Evolutionary conservation across 2,329 filamentous ascomycete genomes (phyloP).

Genomic region (Venturia carpophila): DNA sequence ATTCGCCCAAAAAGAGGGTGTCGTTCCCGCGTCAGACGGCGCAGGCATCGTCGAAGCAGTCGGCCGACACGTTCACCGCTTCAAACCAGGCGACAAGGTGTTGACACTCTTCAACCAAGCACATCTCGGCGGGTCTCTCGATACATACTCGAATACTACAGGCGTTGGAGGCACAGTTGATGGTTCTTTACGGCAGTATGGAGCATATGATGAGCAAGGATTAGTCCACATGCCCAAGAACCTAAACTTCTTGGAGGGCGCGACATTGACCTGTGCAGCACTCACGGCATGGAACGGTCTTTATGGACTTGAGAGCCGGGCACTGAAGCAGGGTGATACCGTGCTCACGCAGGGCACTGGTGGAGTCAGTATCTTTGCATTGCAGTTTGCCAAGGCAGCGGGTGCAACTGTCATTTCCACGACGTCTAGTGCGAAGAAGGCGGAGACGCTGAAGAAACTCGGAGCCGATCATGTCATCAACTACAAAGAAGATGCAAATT

Average conservation of each 20-base stretch:
- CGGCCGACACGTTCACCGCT: slow-evolving; percentile 48
- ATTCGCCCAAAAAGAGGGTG: slow-evolving; percentile 34
- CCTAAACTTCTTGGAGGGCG: slow-evolving; percentile 39
- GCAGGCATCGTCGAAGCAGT: slow-evolving; percentile 46
- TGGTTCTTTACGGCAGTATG: slow-evolving; percentile 61
- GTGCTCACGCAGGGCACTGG: slow-evolving; percentile 64
- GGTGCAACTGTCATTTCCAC: slow-evolving; percentile 53
- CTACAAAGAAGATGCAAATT: slow-evolving; percentile 45
- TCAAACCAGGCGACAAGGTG: slow-evolving; percentile 52
- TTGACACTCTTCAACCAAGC: slow-evolving; percentile 56
- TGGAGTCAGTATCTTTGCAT: slow-evolving; percentile 57
- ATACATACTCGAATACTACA: slow-evolving; percentile 34
- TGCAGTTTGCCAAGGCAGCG: slow-evolving; percentile 45
- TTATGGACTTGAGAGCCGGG: slow-evolving; percentile 39
- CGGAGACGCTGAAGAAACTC: slow-evolving; percentile 42
- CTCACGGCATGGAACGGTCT: slow-evolving; percentile 47
- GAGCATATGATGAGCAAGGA: slow-evolving; percentile 57
- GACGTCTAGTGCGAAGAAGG: slow-evolving; percentile 46
- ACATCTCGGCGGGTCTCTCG: slow-evolving; percentile 45
- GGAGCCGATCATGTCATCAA: slow-evolving; percentile 53
- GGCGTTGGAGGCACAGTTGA: slow-evolving; percentile 62
- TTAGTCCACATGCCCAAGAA: slow-evolving; percentile 56
- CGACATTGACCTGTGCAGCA: slow-evolving; percentile 41
- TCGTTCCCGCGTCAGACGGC: slow-evolving; percentile 45
- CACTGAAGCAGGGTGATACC: slow-evolving; percentile 31